Conservation (phyloP, 345 rosid genomes). For the Pistacia atlantica region DNA sequence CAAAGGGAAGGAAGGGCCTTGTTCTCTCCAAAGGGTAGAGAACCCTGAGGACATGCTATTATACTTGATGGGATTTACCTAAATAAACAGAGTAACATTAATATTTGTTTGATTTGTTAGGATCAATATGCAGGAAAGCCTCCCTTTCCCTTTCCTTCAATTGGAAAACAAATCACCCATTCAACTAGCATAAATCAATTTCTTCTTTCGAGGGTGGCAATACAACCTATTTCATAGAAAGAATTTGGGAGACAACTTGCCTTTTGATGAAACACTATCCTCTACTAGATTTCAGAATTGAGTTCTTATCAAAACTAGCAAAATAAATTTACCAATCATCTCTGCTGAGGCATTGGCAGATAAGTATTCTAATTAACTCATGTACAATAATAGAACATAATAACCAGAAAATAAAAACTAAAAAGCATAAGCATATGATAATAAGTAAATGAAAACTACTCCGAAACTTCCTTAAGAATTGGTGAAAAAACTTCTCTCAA, state of each 20-base stretch:
- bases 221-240: not conserved
- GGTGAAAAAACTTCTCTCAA: not conserved
- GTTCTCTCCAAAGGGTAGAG: constrained; percentile 59
- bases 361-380: not conserved
- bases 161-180: too few species aligned
- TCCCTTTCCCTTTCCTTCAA: not conserved
- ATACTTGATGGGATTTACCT: constrained; percentile 70
- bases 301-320: not conserved
- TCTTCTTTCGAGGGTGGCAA: not conserved
- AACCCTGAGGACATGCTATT: constrained; percentile 54
- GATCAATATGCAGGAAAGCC: not conserved
- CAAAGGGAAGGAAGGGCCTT: constrained; percentile 66
- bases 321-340: not conserved
- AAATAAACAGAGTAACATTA: not conserved
- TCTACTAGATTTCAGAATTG: not conserved
- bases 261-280: not conserved
- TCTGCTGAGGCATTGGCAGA: not conserved
- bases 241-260: not conserved
- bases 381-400: too few species aligned
- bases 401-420: not conserved
- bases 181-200: not conserved
- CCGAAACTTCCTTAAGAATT: not conserved
- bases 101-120: not conserved
- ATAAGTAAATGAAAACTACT: not conserved
- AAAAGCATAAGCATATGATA: not conserved